Percentiles rank a stretch among this genome's conserved stretches.
These are phyloP conservation scores for Ogataea wickerhamii DNA, from an alignment of 805 yeast species.

Conservation along the genomic window DNA sequence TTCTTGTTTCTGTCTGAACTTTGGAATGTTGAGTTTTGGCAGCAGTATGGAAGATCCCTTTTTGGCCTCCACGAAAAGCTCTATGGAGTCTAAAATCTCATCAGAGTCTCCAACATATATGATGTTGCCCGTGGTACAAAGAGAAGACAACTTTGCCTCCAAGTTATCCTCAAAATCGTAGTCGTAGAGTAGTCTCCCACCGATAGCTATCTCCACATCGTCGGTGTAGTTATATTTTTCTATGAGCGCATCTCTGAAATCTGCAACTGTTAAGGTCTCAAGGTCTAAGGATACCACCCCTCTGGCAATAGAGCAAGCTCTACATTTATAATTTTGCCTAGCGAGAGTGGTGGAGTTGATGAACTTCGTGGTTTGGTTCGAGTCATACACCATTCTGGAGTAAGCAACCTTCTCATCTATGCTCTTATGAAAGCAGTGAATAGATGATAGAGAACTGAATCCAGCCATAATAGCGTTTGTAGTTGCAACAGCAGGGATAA, in stretches of 20 bases:
- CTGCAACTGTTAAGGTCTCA: conserved; percentile 37
- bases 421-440: conserved; percentile 41
- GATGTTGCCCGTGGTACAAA: conserved; percentile 57
- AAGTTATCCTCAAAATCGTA: conserved; percentile 82
- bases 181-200: conserved; percentile 68
- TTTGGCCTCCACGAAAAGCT: conserved; percentile 45
- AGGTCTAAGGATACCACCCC: conserved; percentile 42
- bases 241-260: conserved; percentile 50
- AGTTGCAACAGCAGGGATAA: conserved; percentile 97
- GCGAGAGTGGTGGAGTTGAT: conserved; percentile 60
- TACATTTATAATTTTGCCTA: conserved; percentile 67
- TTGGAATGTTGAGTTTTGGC: conserved; percentile 25
- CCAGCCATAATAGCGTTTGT: conserved; percentile 96
- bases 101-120: conserved; percentile 78
- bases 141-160: conserved; percentile 41
- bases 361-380: conserved; percentile 55
- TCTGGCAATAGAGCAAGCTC: conserved; percentile 57
- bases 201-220: conserved; percentile 49
- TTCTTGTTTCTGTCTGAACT: conserved; percentile 17
- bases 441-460: conserved; percentile 69
- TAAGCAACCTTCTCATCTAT: conserved; percentile 29
- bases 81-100: conserved; percentile 59
- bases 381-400: conserved; percentile 49
- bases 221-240: conserved; percentile 52
- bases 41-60: conserved; percentile 7